These are phyloP conservation scores for Geosiphon pyriformis DNA, from an alignment of 192 early-diverging fungal species.

Conservation along the genomic window DNA sequence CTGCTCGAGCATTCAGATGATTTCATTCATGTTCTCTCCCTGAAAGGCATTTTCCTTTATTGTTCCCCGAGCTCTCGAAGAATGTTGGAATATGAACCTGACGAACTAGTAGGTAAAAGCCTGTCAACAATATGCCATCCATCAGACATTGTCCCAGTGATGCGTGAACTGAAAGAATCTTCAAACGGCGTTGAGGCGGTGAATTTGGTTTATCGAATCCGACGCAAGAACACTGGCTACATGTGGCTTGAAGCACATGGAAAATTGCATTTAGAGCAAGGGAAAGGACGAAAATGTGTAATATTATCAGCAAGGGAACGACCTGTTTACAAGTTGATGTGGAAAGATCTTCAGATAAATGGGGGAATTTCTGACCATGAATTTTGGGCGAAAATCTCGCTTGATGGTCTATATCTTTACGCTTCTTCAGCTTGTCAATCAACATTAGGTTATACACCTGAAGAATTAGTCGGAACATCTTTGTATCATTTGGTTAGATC, in stretches of 20 bases:
- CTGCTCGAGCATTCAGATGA: slow-evolving; percentile 52
- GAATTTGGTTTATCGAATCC: slow-evolving; percentile 59
- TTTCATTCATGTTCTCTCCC: slow-evolving; percentile 61
- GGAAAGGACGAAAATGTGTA: slow-evolving; percentile 64
- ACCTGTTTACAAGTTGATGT: slow-evolving; percentile 35
- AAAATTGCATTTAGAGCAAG: slow-evolving; percentile 56
- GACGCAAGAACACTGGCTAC: slow-evolving; percentile 51
- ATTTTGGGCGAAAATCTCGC: slow-evolving; percentile 58
- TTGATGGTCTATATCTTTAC: slow-evolving; percentile 54
- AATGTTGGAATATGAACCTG: slow-evolving; percentile 49
- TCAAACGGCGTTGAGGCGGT: slow-evolving; percentile 38
- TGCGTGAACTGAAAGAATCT: slow-evolving; percentile 57
- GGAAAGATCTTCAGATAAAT: slow-evolving; percentile 27
- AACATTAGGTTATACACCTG: slow-evolving; percentile 28
- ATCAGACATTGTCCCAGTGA: slow-evolving; percentile 58
- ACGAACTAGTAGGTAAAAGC: slow-evolving; percentile 54
- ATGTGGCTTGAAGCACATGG: slow-evolving; percentile 62
- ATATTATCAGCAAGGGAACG: slow-evolving; percentile 56
- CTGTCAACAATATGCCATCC: slow-evolving; percentile 60
- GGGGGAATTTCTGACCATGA: slow-evolving; percentile 32
- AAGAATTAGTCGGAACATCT: slow-evolving; percentile 37
- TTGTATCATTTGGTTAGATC: slow-evolving; percentile 39
- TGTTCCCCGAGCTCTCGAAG: slow-evolving; percentile 39
- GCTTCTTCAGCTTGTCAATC: slow-evolving; percentile 31
- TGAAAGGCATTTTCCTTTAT: slow-evolving; percentile 65